These are phyloP conservation scores for Saturnispora zaruensis DNA, from an alignment of 805 yeast species.

Conservation along the genomic window DNA sequence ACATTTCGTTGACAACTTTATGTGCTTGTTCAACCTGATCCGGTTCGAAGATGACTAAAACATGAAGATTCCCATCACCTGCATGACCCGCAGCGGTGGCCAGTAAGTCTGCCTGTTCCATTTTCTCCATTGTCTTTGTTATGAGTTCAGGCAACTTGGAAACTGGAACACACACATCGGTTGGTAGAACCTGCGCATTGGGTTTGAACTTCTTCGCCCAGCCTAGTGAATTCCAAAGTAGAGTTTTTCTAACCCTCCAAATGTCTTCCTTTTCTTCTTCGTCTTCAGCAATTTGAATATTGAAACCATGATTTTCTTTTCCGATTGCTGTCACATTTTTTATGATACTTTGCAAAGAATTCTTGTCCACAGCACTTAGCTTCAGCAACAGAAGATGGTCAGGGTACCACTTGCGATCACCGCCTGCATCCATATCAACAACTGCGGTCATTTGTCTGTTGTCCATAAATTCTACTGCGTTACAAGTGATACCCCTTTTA, in stretches of 20 bases:
- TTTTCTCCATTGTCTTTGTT: constrained; percentile 49
- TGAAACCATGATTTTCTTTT: constrained; percentile 40
- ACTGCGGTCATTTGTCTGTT: constrained; percentile 63
- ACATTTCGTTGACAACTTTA: constrained; percentile 50
- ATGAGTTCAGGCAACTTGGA: constrained; percentile 59
- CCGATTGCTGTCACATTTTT: constrained; percentile 44
- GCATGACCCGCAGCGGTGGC: constrained; percentile 70
- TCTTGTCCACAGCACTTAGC: constrained; percentile 43
- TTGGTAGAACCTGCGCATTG: constrained; percentile 49
- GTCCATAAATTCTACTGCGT: constrained; percentile 71
- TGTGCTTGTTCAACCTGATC: constrained; percentile 40
- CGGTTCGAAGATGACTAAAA: constrained; percentile 51
- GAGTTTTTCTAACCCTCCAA: constrained; percentile 72
- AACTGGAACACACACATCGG: constrained; percentile 79
- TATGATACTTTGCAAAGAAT: constrained; percentile 34
- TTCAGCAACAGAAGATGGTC: constrained; percentile 45
- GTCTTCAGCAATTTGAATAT: constrained; percentile 55
- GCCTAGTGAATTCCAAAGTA: constrained; percentile 56
- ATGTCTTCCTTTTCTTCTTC: constrained; percentile 57
- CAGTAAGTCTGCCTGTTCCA: constrained; percentile 42
- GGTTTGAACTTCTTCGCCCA: constrained; percentile 47
- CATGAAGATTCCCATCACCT: constrained; percentile 79
- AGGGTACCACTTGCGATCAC: constrained; percentile 25
- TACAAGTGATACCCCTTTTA: constrained; percentile 53
- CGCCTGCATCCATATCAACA: constrained; percentile 38